Percentiles rank a stretch among this genome's conserved stretches.
Conservation (phyloP, 2,329 filamentous ascomycete genomes). For the Fusarium pininemorale region DNA sequence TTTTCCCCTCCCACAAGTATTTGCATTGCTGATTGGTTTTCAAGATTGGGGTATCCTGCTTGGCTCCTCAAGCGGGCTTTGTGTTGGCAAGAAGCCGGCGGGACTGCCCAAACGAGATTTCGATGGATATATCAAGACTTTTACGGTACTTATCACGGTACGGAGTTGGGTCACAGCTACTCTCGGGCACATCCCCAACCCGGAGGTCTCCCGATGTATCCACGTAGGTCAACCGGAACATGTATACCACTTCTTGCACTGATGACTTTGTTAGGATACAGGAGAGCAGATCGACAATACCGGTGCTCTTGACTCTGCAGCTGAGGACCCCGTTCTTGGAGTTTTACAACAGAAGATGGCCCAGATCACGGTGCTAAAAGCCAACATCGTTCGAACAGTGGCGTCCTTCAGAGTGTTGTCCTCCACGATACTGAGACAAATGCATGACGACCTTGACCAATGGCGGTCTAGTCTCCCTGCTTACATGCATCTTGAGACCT, state of each 20-base stretch:
- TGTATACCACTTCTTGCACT: too few relatives aligned
- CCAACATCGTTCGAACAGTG: background rate
- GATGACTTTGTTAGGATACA: background rate
- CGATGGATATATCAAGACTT: background rate
- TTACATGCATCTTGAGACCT: background rate
- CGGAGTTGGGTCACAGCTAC: background rate
- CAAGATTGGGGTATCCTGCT: background rate
- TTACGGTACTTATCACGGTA: background rate
- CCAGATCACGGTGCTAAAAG: background rate
- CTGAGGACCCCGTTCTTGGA: background rate
- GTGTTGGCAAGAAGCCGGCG: rapidly evolving
- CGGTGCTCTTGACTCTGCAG: background rate
- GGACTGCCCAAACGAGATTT: rapidly evolving
- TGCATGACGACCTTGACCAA: background rate
- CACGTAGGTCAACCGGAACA: background rate
- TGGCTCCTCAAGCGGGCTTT: background rate
- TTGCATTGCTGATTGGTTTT: background rate
- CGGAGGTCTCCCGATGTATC: background rate
- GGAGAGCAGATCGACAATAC: background rate
- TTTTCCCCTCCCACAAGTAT: too few relatives aligned
- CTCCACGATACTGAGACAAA: rapidly evolving
- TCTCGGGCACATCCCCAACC: background rate
- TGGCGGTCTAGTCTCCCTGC: background rate
- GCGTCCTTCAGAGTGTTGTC: background rate
- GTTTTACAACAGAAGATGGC: background rate